Base-by-base conservation (phyloP, 805 yeast genomes). In the Cyberlindnera bimundalis region DNA sequence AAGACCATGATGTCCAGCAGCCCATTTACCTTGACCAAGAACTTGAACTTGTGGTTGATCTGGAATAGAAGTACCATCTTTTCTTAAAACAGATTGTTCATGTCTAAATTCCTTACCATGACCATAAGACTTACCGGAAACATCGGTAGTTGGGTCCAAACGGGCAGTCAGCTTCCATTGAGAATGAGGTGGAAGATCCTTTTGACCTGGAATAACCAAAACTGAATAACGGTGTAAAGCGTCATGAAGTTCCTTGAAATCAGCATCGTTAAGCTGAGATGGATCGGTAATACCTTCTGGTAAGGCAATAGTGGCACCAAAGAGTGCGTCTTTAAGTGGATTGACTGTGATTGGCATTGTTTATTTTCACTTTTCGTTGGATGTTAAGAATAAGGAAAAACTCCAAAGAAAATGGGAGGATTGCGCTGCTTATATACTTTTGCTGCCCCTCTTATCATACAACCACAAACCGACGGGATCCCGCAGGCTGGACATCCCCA, bases 31-130 rank as follows among this genome's bases (percentile, higher is more conserved):
- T 56, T 88, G 90, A 30, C 96, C 96, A 40, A 88, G 76, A 57
- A 87, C 84, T 66, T 87, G 95, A 16, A 88, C 96, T 61, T 88
- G 96, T 2, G 96, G 96, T 59, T 85, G 89, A 37, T 70, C 62
- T 33, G 91, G 90, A 33, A 87, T 85, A 7, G 89, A 74, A 43
- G 75, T 74, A 32, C 95, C 95, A 58, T 88, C 96, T 56, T 82
- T 84, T 47, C 78, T 78, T 47, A 88, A 73, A 18, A 88, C 86
- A 1, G 90, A 75, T 45, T 76, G 68, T 39, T 69, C 65, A 47
- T 81, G 80, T 48, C 82, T 76, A 60, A 79, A 78, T 45, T 84
- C 83, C 59, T 85, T 83, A 42, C 91, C 90, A 55, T 88, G 96
- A 24, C 96, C 96, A 54, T 88, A 88, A 18, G 75, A 74, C 30